Evolutionary conservation across 108 stramenopile species (phyloP).

Genomic region (Epithemia pelagica): DNA sequence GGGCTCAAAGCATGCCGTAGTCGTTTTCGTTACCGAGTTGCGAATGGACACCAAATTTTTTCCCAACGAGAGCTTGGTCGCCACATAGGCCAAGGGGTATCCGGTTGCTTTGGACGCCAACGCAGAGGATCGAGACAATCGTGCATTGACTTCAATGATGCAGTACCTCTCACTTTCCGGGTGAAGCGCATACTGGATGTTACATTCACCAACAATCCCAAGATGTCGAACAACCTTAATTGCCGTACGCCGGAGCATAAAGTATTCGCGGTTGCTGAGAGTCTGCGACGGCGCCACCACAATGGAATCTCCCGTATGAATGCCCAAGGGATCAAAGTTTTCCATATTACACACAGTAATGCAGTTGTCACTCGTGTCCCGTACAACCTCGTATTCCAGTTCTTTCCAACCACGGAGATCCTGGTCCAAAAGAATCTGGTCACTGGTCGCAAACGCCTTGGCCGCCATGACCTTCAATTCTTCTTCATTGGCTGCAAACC

Average conservation of each 20-base stretch:
- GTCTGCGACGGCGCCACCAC: slow-evolving; percentile 98
- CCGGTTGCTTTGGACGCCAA: slow-evolving; percentile 98
- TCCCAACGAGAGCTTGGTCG: slow-evolving; percentile 92
- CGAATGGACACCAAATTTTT: slow-evolving; percentile 88
- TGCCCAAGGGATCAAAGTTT: slow-evolving; percentile 96
- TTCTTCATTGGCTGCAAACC: slow-evolving; percentile 85
- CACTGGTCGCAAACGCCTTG: slow-evolving; percentile 83
- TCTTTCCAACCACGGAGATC: slow-evolving; percentile 98
- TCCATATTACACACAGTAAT: slow-evolving; percentile 99
- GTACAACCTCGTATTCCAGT: slow-evolving; percentile 96
- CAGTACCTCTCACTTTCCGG: slow-evolving; percentile 90
- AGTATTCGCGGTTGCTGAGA: slow-evolving; percentile 93
- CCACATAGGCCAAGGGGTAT: slow-evolving; percentile 97
- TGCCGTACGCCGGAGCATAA: slow-evolving; percentile 96
- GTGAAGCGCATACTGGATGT: slow-evolving; percentile 98
- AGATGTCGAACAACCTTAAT: slow-evolving; percentile 95
- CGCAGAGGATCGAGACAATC: slow-evolving; percentile 96
- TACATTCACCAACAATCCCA: slow-evolving; percentile 98
- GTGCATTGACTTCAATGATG: slow-evolving; percentile 98
- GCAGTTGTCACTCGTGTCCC: slow-evolving; percentile 85
- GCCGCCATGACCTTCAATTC: slow-evolving; percentile 78
- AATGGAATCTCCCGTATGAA: slow-evolving; percentile 98
- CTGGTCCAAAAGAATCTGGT: slow-evolving; percentile 96
- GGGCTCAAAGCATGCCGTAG: slow-evolving; percentile 96
- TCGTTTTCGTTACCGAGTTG: slow-evolving; percentile 95